Percentiles rank a stretch among this genome's conserved stretches.
Evolutionary conservation across 129 eudicot genomes (phyloP).

Genomic region (Centaurea solstitialis): DNA sequence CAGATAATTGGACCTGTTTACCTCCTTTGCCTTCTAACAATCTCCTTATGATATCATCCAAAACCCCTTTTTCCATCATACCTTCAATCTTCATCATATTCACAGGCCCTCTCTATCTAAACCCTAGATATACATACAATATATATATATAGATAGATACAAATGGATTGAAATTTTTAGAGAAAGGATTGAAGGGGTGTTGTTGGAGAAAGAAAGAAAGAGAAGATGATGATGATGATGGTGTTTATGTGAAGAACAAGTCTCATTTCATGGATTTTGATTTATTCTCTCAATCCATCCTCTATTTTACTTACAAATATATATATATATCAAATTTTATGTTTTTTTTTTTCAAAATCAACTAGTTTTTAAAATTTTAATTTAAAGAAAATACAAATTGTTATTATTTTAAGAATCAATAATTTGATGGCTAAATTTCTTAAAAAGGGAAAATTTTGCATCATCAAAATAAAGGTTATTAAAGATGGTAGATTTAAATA

Average conservation of each 20-base stretch:
- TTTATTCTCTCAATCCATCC: neutral
- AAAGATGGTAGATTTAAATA: neutral
- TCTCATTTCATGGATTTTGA: constrained; percentile 11
- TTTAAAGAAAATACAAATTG: neutral
- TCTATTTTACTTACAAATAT: no score
- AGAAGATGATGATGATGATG: neutral
- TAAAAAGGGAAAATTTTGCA: neutral
- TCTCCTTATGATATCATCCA: constrained; percentile 79
- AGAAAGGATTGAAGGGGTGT: neutral
- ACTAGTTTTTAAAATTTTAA: no score
- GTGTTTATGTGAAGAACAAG: neutral
- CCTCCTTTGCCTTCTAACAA: constrained; percentile 73
- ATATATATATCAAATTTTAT: no score
- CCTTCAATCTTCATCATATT: constrained; percentile 77
- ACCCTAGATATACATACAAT: neutral
- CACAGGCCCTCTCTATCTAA: neutral
- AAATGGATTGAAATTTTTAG: neutral
- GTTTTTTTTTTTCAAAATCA: no score
- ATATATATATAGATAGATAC: neutral
- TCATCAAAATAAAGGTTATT: neutral
- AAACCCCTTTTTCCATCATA: constrained; percentile 61
- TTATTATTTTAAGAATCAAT: neutral
- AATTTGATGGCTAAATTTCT: no score
- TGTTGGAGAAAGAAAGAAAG: constrained; percentile 5
- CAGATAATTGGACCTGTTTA: constrained; percentile 76